Conservation (phyloP, 2,329 filamentous ascomycete genomes). For the Raffaelea deltoideospora region DNA sequence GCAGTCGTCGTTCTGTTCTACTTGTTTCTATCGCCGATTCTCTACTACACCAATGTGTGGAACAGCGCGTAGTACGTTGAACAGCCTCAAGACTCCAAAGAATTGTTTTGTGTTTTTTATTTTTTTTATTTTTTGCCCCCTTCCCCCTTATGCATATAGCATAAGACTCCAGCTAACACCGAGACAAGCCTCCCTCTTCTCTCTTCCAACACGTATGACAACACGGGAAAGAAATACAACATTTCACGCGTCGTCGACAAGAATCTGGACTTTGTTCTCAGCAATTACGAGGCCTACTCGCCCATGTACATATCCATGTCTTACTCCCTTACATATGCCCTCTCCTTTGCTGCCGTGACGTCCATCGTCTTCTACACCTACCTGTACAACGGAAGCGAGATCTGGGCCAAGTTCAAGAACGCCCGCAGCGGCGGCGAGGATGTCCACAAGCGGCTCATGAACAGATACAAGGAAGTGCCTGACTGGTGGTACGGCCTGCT, state of each 20-base stretch:
- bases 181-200: constrained; percentile 27
- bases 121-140: no score
- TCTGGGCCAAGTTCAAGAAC: constrained; percentile 27
- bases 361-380: constrained; percentile 34
- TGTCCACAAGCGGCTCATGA: constrained; percentile 31
- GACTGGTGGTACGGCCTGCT: constrained; percentile 23
- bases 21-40: constrained; percentile 36
- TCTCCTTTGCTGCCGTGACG: constrained; percentile 40
- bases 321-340: constrained; percentile 34
- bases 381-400: constrained; percentile 37
- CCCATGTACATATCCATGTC: constrained; percentile 35
- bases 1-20: constrained; percentile 37
- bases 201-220: constrained; percentile 36
- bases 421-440: constrained; percentile 17
- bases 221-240: constrained; percentile 31
- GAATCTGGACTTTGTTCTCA: constrained; percentile 27
- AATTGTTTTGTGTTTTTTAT: no score
- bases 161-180: constrained; percentile 1
- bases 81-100: no score
- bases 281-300: constrained; percentile 34
- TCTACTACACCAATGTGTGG: constrained; percentile 46
- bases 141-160: no score
- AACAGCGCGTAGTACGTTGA: constrained; percentile 27
- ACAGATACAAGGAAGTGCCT: constrained; percentile 25
- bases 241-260: constrained; percentile 26